These are phyloP conservation scores for Silene conica DNA, from an alignment of 148 eudicot genomes.

Conservation along the genomic window DNA sequence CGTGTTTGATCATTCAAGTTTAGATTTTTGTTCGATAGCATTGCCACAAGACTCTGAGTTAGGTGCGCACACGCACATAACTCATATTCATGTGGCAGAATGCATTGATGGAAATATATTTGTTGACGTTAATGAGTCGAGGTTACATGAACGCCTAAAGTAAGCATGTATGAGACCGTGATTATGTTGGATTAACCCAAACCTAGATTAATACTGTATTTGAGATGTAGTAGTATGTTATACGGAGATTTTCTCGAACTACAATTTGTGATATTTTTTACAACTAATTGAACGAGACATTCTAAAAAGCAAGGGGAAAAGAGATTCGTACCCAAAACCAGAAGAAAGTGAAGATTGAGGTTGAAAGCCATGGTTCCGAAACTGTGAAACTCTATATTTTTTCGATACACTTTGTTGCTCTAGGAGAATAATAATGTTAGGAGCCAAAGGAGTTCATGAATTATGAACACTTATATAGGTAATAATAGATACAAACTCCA, in stretches of 20 bases:
- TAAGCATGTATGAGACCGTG: no score
- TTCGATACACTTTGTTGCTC: background rate
- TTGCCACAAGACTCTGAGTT: no score
- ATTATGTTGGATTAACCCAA: background rate
- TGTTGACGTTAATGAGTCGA: no score
- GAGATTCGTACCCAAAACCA: background rate
- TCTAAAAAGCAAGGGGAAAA: background rate
- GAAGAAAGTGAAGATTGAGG: background rate
- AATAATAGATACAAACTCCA: no score
- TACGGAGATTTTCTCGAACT: no score
- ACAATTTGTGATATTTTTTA: background rate
- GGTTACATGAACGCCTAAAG: no score
- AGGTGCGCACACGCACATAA: no score
- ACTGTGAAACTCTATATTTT: background rate
- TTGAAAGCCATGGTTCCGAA: background rate
- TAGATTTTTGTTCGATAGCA: no score
- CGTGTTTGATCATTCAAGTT: background rate
- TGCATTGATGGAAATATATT: no score
- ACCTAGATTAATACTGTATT: background rate
- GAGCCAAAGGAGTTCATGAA: background rate
- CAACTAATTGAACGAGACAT: background rate
- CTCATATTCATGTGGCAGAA: no score
- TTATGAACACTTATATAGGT: background rate
- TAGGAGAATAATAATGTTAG: background rate
- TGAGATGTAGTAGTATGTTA: no score